Evolutionary conservation across 768 basidiomycete genomes (phyloP).

Genomic region (Neoboletus subvelutipes): DNA sequence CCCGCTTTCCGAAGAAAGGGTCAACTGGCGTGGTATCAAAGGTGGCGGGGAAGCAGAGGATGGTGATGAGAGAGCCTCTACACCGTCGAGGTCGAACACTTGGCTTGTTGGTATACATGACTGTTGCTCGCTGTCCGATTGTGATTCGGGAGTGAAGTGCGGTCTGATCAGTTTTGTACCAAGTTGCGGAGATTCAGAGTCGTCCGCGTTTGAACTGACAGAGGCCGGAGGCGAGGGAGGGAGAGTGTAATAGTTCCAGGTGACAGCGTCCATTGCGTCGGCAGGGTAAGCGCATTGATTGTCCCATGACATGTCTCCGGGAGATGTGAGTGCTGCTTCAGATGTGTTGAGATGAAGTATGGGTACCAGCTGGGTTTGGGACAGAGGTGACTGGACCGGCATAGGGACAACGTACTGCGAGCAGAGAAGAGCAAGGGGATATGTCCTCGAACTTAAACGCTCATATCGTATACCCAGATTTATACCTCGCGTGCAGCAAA

Average conservation of each 20-base stretch:
- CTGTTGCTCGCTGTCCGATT: conserved; percentile 44
- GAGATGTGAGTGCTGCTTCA: conserved; percentile 58
- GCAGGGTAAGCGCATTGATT: conserved; percentile 38
- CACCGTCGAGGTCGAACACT: conserved; percentile 56
- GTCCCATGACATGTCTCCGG: conserved; percentile 49
- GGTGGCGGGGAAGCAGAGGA: conserved; percentile 33
- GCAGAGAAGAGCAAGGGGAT: conserved; percentile 19
- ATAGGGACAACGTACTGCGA: conserved; percentile 9
- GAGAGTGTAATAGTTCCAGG: conserved; percentile 49
- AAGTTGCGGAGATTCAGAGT: conserved; percentile 50
- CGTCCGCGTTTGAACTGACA: conserved; percentile 41
- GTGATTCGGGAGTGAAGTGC: conserved; percentile 45
- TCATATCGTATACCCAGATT: conserved; percentile 26
- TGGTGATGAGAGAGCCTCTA: conserved; percentile 34
- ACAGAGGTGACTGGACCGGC: conserved; percentile 13
- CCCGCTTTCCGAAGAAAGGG: conserved; percentile 35
- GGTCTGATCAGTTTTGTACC: conserved; percentile 50
- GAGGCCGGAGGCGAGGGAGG: conserved; percentile 52
- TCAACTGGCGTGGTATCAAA: conserved; percentile 32
- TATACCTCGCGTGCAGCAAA: conserved; percentile 32
- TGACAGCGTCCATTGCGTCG: conserved; percentile 38
- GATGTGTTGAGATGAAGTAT: conserved; percentile 59
- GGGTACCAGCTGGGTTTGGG: conserved; percentile 36
- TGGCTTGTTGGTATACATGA: conserved; percentile 70
- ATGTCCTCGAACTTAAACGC: conserved; percentile 20